Conservation (phyloP, 1,284 basidiomycete genomes). For the Meira nashicola region DNA sequence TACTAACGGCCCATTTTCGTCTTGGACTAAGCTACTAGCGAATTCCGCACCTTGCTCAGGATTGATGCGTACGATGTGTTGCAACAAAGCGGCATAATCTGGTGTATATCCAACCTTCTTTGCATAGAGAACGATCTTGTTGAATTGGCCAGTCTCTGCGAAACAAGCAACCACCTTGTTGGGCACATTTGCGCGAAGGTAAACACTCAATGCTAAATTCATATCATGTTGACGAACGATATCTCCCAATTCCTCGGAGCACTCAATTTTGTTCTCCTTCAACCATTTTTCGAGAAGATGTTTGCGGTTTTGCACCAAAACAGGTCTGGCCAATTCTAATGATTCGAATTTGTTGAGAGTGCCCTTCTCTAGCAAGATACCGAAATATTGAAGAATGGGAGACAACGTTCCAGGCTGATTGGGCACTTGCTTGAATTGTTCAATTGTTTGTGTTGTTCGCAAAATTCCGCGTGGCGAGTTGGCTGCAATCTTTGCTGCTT, state of each 20-base stretch:
- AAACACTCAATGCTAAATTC: conserved; percentile 97
- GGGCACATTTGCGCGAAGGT: conserved; percentile 93
- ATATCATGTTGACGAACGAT: conserved; percentile 93
- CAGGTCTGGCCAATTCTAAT: conserved; percentile 90
- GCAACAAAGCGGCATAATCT: conserved; percentile 89
- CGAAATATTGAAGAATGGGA: conserved; percentile 97
- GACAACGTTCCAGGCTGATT: conserved; percentile 83
- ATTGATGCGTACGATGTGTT: conserved; percentile 93
- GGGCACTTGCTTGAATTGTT: conserved; percentile 94
- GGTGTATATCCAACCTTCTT: conserved; percentile 95
- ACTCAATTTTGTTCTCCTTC: conserved; percentile 99
- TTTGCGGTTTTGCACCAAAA: conserved; percentile 92
- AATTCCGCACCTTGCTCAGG: conserved; percentile 98
- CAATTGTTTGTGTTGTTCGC: conserved; percentile 90
- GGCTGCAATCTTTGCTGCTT: conserved; percentile 97
- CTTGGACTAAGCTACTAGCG: conserved; percentile 88
- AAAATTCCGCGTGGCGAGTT: conserved; percentile 95
- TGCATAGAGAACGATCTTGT: conserved; percentile 96
- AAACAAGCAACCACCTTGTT: conserved; percentile 98
- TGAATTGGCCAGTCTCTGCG: conserved; percentile 95
- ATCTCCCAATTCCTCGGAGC: conserved; percentile 96
- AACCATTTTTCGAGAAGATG: conserved; percentile 98
- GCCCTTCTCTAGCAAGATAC: conserved; percentile 93
- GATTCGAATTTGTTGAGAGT: conserved; percentile 96
- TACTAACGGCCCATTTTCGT: conserved; percentile 85